phyloP scores from a whole-genome alignment of 1,139 yeast genomes.

The Kodamaea plutei region DNA sequence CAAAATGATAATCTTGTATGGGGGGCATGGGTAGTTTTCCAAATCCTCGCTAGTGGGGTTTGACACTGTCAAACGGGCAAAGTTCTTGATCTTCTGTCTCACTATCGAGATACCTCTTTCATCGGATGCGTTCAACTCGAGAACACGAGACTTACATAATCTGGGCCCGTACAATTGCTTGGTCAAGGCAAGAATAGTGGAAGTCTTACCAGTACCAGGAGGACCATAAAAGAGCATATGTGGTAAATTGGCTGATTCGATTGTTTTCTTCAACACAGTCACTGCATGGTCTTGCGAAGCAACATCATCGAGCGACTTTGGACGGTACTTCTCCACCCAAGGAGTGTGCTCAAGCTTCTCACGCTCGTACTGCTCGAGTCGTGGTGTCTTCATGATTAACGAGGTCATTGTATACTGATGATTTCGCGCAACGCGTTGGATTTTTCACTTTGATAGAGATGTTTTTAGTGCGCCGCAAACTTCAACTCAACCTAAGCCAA shows the following conservation, averaged over 20 bases:
- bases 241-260: conserved; percentile 80
- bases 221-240: conserved; percentile 97
- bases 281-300: conserved; percentile 92
- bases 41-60: conserved; percentile 68
- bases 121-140: conserved; percentile 93
- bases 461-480: no score
- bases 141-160: conserved; percentile 68
- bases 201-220: conserved; percentile 96
- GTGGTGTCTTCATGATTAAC: conserved; percentile 14
- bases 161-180: conserved; percentile 74
- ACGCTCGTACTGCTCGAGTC: conserved; percentile 32
- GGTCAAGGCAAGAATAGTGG: conserved; percentile 85
- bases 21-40: conserved; percentile 86
- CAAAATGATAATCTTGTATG: conserved; percentile 77
- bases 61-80: conserved; percentile 84
- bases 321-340: conserved; percentile 83
- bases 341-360: conserved; percentile 56
- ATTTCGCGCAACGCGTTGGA: no score
- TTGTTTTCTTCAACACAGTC: conserved; percentile 72
- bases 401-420: no score
- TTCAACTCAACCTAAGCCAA: no score
- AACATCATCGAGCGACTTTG: conserved; percentile 77
- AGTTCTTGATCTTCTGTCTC: conserved; percentile 85
- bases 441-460: no score
- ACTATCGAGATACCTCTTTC: conserved; percentile 95